These are phyloP conservation scores for Leptosphaerulina australis DNA, from an alignment of 2,329 filamentous ascomycete genomes.

Conservation along the genomic window DNA sequence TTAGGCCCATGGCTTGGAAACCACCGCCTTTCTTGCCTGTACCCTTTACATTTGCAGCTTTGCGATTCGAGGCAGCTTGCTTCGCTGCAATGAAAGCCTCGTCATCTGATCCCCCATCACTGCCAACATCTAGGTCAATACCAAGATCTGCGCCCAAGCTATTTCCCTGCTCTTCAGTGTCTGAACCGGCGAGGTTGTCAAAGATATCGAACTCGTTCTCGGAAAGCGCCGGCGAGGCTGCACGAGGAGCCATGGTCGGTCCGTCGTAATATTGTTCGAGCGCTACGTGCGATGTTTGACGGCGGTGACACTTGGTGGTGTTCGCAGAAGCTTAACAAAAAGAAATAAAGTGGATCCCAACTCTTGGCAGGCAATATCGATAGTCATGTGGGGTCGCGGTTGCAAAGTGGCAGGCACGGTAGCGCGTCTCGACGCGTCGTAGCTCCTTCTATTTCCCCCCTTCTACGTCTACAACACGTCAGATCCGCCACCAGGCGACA, in stretches of 20 bases:
- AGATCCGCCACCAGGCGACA: slow-evolving; percentile 17
- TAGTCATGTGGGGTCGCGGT: slow-evolving; percentile 32
- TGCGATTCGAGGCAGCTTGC: slow-evolving; percentile 87
- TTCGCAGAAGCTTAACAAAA: slow-evolving; percentile 11
- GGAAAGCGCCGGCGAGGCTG: slow-evolving; percentile 79
- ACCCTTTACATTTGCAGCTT: slow-evolving; percentile 77
- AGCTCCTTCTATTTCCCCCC: slow-evolving; percentile 13
- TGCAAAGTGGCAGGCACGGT: slow-evolving; percentile 18
- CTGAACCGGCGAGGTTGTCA: slow-evolving; percentile 71
- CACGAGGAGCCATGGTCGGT: slow-evolving; percentile 70
- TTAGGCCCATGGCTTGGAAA: slow-evolving; percentile 94
- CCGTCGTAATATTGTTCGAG: slow-evolving; percentile 1
- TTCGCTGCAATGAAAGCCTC: slow-evolving; percentile 89
- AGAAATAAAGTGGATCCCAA: slow-evolving; percentile 34
- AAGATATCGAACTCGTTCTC: slow-evolving; percentile 93
- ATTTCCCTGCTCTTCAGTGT: slow-evolving; percentile 54
- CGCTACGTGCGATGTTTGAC: slow-evolving; percentile 20
- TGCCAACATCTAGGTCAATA: slow-evolving; percentile 51
- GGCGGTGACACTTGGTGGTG: slow-evolving; percentile 9
- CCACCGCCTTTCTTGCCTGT: slow-evolving; percentile 94
- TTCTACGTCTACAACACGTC: slow-evolving; percentile 13
- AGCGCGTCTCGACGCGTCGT: slow-evolving; percentile 38
- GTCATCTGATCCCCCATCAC: slow-evolving; percentile 68
- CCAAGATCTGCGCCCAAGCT: slow-evolving; percentile 44
- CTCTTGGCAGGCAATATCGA: slow-evolving; percentile 30